phyloP scores from a whole-genome alignment of 2,329 filamentous ascomycete species.

The Phaeosphaeriaceae sp. region DNA sequence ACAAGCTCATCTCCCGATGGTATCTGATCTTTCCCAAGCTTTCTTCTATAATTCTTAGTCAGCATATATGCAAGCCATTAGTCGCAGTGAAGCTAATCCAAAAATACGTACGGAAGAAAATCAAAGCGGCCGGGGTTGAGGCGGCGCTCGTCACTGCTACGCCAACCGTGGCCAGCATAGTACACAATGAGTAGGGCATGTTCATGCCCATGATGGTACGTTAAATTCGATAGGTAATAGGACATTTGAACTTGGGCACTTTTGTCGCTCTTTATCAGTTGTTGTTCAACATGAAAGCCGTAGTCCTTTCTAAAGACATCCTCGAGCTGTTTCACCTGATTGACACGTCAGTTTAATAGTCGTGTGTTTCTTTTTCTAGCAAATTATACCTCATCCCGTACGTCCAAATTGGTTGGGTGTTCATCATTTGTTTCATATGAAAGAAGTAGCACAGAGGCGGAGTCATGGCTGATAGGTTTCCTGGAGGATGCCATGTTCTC shows the following conservation, averaged over 20 bases:
- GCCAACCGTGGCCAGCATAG: constrained; percentile 18
- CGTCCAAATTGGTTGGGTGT: constrained; percentile 4
- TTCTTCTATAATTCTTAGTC: constrained; percentile 10
- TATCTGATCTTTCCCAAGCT: constrained; percentile 4
- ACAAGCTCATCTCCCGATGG: constrained; percentile 2
- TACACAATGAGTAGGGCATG: constrained; percentile 26
- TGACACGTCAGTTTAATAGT: background rate
- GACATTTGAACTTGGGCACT: constrained; percentile 14
- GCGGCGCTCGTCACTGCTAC: background rate
- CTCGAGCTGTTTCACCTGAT: constrained; percentile 10
- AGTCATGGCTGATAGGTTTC: constrained; percentile 10
- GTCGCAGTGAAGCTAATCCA: background rate
- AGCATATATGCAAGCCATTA: background rate
- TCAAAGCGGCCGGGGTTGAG: constrained; percentile 1
- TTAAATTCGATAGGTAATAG: constrained; percentile 8
- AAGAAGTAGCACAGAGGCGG: constrained; percentile 8
- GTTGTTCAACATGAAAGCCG: constrained; percentile 9
- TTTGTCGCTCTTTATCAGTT: constrained; percentile 6
- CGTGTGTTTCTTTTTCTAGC: no score
- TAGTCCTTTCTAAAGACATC: constrained; percentile 11
- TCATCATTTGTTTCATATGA: constrained; percentile 9
- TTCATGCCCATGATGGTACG: constrained; percentile 10
- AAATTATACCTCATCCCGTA: constrained; percentile 5
- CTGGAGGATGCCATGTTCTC: constrained; percentile 6
- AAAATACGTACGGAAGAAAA: constrained; percentile 10